These are phyloP conservation scores for Leccinum sublutescens DNA, from an alignment of 768 basidiomycete species.

Conservation along the genomic window DNA sequence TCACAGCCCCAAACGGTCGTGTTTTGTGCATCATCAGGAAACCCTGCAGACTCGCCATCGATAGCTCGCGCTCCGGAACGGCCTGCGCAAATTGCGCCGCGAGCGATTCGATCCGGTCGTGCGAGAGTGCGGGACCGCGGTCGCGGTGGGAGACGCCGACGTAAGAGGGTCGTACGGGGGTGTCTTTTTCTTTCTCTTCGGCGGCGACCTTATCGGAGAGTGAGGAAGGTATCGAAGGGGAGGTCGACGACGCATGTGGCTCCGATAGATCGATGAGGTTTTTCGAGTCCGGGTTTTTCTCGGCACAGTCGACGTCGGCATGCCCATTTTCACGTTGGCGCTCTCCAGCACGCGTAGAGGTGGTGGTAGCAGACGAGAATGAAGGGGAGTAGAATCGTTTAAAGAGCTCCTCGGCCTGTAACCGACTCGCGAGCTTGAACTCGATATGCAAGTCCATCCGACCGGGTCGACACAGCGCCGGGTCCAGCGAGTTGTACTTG, in stretches of 20 bases:
- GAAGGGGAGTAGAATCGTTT: slow-evolving; percentile 62
- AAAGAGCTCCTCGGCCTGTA: slow-evolving; percentile 66
- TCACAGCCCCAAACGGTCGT: slow-evolving; percentile 54
- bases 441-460: slow-evolving; percentile 80
- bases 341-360: not conserved
- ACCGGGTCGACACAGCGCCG: slow-evolving; percentile 74
- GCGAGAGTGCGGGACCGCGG: slow-evolving; percentile 42
- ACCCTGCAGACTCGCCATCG: slow-evolving; percentile 48
- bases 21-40: slow-evolving; percentile 71
- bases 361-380: not conserved
- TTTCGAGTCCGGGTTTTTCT: not conserved
- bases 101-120: slow-evolving; percentile 40
- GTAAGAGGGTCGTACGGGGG: slow-evolving; percentile 1
- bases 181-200: not conserved
- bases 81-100: slow-evolving; percentile 54
- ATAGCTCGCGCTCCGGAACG: slow-evolving; percentile 47
- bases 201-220: slow-evolving; percentile 19
- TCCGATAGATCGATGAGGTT: slow-evolving; percentile 23
- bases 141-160: slow-evolving; percentile 29
- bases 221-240: not conserved
- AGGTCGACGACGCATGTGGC: not conserved
- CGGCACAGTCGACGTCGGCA: not conserved
- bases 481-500: slow-evolving; percentile 65
- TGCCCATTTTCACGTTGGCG: not conserved
- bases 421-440: slow-evolving; percentile 69